Conservation (phyloP, 1,139 yeast species). For the Yamadazyma spencermartinsiae region DNA sequence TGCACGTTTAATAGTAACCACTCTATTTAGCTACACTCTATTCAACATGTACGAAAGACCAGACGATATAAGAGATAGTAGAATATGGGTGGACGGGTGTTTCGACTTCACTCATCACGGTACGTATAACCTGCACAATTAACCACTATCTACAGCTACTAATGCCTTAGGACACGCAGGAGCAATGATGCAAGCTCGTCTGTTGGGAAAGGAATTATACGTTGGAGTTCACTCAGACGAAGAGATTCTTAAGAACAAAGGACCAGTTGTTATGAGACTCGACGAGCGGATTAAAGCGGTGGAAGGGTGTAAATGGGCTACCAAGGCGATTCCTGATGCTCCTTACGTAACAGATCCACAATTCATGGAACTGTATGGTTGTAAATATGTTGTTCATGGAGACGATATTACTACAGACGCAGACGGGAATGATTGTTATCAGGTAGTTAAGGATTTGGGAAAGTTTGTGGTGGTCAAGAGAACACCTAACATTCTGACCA, state of each 20-base stretch:
- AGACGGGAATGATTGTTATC: constrained; percentile 90
- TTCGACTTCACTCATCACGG: constrained; percentile 98
- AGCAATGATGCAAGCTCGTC: constrained; percentile 90
- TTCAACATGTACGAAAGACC: constrained; percentile 41
- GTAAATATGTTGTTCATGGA: constrained; percentile 93
- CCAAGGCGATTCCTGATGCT: constrained; percentile 69
- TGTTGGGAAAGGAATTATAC: constrained; percentile 66
- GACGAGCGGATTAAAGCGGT: constrained; percentile 82
- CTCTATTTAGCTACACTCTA: too few species aligned
- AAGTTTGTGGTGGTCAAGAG: constrained; percentile 85
- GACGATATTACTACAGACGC: constrained; percentile 98
- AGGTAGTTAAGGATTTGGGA: constrained; percentile 79
- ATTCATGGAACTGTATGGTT: constrained; percentile 71
- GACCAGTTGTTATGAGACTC: constrained; percentile 88
- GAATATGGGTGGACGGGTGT: constrained; percentile 95
- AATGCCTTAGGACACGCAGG: constrained; percentile 96
- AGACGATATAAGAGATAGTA: constrained; percentile 43
- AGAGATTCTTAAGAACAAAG: constrained; percentile 79
- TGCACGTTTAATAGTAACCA: too few species aligned
- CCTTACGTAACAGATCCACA: constrained; percentile 94
- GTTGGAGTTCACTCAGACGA: constrained; percentile 94
- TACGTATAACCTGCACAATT: constrained; percentile 26
- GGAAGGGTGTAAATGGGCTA: constrained; percentile 88
- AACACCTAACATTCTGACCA: constrained; percentile 91
- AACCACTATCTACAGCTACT: too few species aligned